A percentile compares a stretch with the other conserved stretches of the same genome.
Evolutionary conservation across 108 stramenopile species (phyloP).

Genomic region (Chaetoceros muelleri): DNA sequence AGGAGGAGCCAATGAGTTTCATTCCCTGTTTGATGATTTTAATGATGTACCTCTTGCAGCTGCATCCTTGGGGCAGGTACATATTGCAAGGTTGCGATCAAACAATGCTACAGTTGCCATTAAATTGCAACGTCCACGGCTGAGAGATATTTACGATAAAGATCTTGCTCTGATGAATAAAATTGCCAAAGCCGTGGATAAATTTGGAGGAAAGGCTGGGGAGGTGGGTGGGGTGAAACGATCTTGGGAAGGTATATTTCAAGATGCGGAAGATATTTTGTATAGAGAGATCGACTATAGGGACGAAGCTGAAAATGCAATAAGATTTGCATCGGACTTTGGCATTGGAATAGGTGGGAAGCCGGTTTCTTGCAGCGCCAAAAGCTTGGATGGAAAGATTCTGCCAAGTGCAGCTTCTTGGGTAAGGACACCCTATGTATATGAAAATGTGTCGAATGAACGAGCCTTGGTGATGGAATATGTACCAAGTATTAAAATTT

Average conservation of each 20-base stretch:
- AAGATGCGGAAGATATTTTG: conserved; percentile 82
- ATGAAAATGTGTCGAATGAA: conserved; percentile 52
- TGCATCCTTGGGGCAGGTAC: conserved; percentile 88
- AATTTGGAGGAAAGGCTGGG: conserved; percentile 32
- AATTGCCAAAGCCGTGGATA: conserved; percentile 61
- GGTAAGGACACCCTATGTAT: conserved; percentile 63
- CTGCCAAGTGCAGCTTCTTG: conserved; percentile 70
- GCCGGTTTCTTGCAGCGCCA: conserved; percentile 27
- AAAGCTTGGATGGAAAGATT: conserved; percentile 43
- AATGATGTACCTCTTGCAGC: conserved; percentile 82
- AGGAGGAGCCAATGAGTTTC: conserved; percentile 33
- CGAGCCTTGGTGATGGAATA: conserved; percentile 75
- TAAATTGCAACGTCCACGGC: conserved; percentile 79
- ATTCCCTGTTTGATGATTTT: conserved; percentile 60
- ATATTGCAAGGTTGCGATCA: conserved; percentile 57
- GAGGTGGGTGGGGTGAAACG: conserved; percentile 70
- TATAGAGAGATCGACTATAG: conserved; percentile 95
- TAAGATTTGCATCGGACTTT: conserved; percentile 79
- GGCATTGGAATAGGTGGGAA: conserved; percentile 65
- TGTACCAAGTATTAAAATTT: conserved; percentile 74
- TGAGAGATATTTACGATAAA: conserved; percentile 82
- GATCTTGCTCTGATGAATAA: conserved; percentile 79
- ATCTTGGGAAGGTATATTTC: conserved; percentile 72
- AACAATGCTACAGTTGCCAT: conserved; percentile 63
- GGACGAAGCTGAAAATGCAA: conserved; percentile 84